Conservation (phyloP, 148 eudicot species). For the Nepenthes mirabilis region DNA sequence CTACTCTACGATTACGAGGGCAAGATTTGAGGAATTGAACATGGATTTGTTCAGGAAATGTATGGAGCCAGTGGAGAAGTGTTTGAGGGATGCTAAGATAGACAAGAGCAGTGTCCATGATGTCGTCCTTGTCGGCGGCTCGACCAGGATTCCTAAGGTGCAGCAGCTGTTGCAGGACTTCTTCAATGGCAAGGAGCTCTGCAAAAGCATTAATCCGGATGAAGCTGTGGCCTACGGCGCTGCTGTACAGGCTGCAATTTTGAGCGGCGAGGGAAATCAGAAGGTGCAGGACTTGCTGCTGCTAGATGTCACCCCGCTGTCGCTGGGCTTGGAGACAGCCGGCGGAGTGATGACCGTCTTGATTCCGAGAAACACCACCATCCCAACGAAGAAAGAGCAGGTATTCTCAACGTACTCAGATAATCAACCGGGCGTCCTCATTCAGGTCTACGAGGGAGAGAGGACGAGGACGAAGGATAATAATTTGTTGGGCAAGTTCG, state of each 20-base stretch:
- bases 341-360: too few species aligned
- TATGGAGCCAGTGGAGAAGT: too few species aligned
- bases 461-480: conserved; percentile 8
- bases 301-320: too few species aligned
- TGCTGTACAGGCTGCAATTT: neutral
- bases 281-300: too few species aligned
- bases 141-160: neutral
- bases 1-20: conserved; percentile 8
- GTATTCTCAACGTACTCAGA: conserved; percentile 8
- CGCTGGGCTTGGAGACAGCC: too few species aligned
- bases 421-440: conserved; percentile 8
- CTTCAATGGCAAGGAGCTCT: conserved; percentile 2
- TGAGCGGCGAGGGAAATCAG: neutral
- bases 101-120: too few species aligned
- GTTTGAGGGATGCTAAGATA: too few species aligned
- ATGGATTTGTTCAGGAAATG: too few species aligned
- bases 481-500: conserved; percentile 6
- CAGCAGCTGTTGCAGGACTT: conserved; percentile 1
- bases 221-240: conserved; percentile 5
- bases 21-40: too few species aligned
- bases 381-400: too few species aligned
- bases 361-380: too few species aligned
- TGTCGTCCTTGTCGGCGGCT: too few species aligned
- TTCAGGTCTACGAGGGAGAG: conserved; percentile 9
- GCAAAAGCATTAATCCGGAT: conserved; percentile 4